Evolutionary conservation across 345 rosid genomes (phyloP).

Genomic region (Aquilaria malaccensis): DNA sequence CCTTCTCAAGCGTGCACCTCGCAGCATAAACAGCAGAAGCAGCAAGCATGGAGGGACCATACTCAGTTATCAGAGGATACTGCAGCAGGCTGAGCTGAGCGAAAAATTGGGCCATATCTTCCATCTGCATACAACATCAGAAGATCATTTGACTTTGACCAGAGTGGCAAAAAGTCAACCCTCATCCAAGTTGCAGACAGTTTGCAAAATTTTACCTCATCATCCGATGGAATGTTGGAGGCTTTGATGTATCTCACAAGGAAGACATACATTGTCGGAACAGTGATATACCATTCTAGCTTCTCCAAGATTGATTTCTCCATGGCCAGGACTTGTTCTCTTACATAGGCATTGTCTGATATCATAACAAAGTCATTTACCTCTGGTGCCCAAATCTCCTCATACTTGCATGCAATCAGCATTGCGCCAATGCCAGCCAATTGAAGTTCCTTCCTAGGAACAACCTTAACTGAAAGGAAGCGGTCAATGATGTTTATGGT

Average conservation of each 20-base stretch:
- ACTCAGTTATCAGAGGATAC: constrained; percentile 32
- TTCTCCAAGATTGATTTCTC: constrained; percentile 69
- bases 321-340: constrained; percentile 71
- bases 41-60: constrained; percentile 65
- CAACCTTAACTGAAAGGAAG: constrained; percentile 52
- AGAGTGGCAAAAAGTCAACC: not conserved
- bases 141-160: constrained; percentile 3
- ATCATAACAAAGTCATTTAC: constrained; percentile 74
- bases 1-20: constrained; percentile 49
- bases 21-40: constrained; percentile 96
- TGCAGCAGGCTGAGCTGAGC: constrained; percentile 73
- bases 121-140: constrained; percentile 36
- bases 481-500: constrained; percentile 75
- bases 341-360: constrained; percentile 72
- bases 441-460: constrained; percentile 69
- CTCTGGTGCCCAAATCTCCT: constrained; percentile 97
- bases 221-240: constrained; percentile 37
- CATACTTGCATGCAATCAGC: constrained; percentile 92
- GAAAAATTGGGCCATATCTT: constrained; percentile 64
- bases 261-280: constrained; percentile 84
- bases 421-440: constrained; percentile 72
- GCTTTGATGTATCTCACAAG: constrained; percentile 78
- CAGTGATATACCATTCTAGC: constrained; percentile 78
- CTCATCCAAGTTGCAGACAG: not conserved
- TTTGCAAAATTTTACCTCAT: constrained; percentile 29